Conservation (phyloP, 331 rosid species). For the Rhamnella rubrinervis region DNA sequence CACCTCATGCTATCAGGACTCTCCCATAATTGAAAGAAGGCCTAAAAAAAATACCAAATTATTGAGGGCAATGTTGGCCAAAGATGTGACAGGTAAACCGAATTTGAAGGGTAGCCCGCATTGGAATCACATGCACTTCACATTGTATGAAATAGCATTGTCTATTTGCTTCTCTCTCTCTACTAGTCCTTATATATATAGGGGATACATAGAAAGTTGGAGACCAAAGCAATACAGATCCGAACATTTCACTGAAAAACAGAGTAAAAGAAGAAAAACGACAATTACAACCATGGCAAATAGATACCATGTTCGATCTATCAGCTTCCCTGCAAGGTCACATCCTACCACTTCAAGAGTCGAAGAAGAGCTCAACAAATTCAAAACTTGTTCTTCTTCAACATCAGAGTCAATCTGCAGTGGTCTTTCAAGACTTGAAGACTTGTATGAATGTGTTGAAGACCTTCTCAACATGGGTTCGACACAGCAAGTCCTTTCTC, state of each 20-base stretch:
- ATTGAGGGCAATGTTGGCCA: constrained; percentile 35
- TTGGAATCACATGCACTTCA: constrained; percentile 44
- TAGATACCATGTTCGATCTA: constrained; percentile 48
- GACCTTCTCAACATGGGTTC: constrained; percentile 55
- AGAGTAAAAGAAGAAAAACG: not conserved
- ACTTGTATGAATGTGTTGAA: constrained; percentile 45
- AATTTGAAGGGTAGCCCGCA: constrained; percentile 23
- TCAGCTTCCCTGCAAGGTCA: constrained; percentile 66
- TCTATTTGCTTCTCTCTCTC: not conserved
- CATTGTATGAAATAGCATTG: constrained; percentile 1
- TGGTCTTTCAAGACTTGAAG: constrained; percentile 44
- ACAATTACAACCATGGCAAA: constrained; percentile 39
- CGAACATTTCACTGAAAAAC: not conserved
- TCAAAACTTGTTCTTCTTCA: constrained; percentile 39
- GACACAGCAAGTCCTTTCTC: constrained; percentile 45
- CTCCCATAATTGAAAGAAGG: constrained; percentile 4
- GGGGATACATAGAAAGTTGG: constrained; percentile 3
- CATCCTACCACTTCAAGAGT: constrained; percentile 50
- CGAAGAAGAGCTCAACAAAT: constrained; percentile 49
- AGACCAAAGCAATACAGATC: constrained; percentile 27
- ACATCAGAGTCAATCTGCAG: constrained; percentile 37
- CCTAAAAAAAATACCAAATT: constrained; percentile 17
- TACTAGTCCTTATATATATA: constrained; percentile 22
- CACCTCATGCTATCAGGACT: not conserved
- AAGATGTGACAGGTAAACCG: constrained; percentile 32